These are phyloP conservation scores for Beta corolliflora DNA, from an alignment of 179 eudicot genomes.

Conservation along the genomic window DNA sequence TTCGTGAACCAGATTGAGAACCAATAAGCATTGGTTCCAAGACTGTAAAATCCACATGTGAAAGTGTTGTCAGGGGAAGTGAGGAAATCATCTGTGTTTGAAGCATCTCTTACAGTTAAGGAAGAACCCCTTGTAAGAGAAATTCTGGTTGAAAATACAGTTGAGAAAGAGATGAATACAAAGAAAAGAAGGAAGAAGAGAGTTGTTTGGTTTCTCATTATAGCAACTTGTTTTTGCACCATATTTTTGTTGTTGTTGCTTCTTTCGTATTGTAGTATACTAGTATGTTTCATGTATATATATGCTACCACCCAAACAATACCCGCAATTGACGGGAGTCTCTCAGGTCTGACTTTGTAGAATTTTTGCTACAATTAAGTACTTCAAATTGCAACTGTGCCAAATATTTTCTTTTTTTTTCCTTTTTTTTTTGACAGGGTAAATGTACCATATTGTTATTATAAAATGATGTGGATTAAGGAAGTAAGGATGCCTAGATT, in stretches of 20 bases:
- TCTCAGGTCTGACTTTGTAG: too few species aligned
- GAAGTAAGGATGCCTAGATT: too few species aligned
- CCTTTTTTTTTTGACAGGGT: too few species aligned
- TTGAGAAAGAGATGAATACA: background rate
- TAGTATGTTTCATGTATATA: background rate
- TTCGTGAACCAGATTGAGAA: constrained; percentile 62
- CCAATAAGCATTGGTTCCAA: constrained; percentile 49
- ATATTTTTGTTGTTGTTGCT: background rate
- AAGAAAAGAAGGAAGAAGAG: constrained; percentile 9
- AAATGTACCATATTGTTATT: too few species aligned
- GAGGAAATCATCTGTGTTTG: constrained; percentile 34
- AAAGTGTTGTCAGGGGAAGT: constrained; percentile 51
- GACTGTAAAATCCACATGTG: constrained; percentile 51
- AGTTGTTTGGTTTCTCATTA: constrained; percentile 29
- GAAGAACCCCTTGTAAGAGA: constrained; percentile 41
- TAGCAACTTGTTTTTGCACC: background rate
- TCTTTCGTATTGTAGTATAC: too few species aligned
- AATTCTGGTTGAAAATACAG: constrained; percentile 23
- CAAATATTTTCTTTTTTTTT: too few species aligned
- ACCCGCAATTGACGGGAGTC: too few species aligned
- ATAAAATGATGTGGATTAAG: too few species aligned
- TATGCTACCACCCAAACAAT: background rate
- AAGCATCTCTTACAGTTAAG: constrained; percentile 37
- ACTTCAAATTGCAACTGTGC: too few species aligned
- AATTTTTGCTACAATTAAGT: too few species aligned